Base-by-base conservation (phyloP, 2,329 filamentous ascomycete genomes). In the Fusarium musae region DNA sequence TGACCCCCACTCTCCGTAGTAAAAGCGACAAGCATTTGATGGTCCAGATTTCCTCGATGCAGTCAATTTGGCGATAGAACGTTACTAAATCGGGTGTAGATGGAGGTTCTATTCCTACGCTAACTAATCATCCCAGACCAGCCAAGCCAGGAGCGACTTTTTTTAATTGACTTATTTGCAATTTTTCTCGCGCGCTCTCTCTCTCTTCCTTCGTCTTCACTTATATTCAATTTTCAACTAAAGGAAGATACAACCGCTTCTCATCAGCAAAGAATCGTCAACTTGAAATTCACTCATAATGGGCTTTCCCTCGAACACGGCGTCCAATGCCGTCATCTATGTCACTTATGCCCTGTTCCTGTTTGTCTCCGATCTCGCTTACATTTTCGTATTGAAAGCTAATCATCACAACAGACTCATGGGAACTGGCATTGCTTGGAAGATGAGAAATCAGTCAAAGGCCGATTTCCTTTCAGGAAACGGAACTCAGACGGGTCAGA, bases 271-370 rank as follows among this genome's bases (percentile, higher is more conserved):
- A 40, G 17, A 28, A 28, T 5, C 50, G 34, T 30, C 52, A 34
- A 37, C 66, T 49, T 19, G 47, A 17, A 26, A 19, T 15, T 17
- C 36, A 56, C 15, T 30, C 26, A 26, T 34, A 64, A 96, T 96
- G 93, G 92, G 92, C 26, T 88, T 91, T 75, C 93, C 93, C 66
- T 95, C 93, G 4, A 90, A 86, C 63, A 84, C 88, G 87, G 93
- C 93, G 79, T 95, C 93, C 37, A 95, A 96, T 85, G 93, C 93
- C 86, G 86, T 96, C 80, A 92, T 96, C 80, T 96, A 95, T 80
- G 84, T 94, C 59, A 94, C 92, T 56, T 95, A 95, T 84, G 92
- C 88, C 72, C 85, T 87, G 56, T 96, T 96, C 80, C 84, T 96
- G 93, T 96, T 85, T 64, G 89, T 70, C 74, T 57, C 62, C 40